Percentiles rank a stretch among this genome's conserved stretches.
Conservation (phyloP, 495 filamentous ascomycete species). For the Xanthoparmelia taractica region DNA sequence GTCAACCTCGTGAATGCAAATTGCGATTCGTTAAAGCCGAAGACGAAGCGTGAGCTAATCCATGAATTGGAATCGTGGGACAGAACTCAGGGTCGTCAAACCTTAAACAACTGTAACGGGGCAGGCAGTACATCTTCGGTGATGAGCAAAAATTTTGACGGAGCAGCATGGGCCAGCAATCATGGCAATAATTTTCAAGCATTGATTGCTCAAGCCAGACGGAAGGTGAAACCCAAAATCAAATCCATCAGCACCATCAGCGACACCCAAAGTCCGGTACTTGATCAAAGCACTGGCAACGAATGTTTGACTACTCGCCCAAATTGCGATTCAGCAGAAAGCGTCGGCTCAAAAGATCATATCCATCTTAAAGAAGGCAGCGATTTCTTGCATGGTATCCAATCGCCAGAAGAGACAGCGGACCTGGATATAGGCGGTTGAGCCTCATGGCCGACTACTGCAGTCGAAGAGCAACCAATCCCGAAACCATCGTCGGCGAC, state of each 20-base stretch:
- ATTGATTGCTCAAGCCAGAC: slow-evolving; percentile 64
- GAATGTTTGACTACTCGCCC: background rate
- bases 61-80: slow-evolving; percentile 82
- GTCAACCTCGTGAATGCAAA: slow-evolving; percentile 95
- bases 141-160: slow-evolving; percentile 80
- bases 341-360: background rate
- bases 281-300: background rate
- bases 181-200: slow-evolving; percentile 67
- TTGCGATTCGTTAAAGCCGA: slow-evolving; percentile 70
- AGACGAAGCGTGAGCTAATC: slow-evolving; percentile 60
- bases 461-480: background rate
- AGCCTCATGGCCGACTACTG: background rate
- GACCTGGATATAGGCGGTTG: background rate
- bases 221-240: slow-evolving; percentile 29
- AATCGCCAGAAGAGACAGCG: background rate
- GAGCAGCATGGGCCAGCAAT: slow-evolving; percentile 60
- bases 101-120: slow-evolving; percentile 18
- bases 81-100: slow-evolving; percentile 49
- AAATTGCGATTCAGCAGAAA: background rate
- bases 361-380: background rate
- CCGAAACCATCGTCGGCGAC: background rate
- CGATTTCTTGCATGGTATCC: background rate
- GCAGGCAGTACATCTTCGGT: slow-evolving; percentile 35
- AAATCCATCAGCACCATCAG: background rate
- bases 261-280: background rate